Percentiles rank a stretch among this genome's conserved stretches.
Evolutionary conservation across 2,329 filamentous ascomycete species (phyloP).

Genomic region (Alternaria dauci): DNA sequence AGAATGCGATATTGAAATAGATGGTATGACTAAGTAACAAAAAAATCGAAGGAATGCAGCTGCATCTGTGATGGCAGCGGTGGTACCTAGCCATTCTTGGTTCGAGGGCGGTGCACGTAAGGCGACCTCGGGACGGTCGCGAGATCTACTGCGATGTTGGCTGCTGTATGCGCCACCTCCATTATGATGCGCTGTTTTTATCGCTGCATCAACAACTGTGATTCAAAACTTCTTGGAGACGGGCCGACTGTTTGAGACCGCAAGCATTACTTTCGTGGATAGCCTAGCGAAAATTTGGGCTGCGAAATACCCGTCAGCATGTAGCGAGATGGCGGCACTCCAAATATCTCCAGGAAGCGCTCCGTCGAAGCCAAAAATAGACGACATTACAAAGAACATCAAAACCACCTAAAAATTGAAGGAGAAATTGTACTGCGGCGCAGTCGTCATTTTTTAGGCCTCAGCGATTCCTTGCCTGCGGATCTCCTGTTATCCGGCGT

Average conservation of each 20-base stretch:
- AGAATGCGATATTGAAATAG: neutral
- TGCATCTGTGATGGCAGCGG: neutral
- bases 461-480: neutral
- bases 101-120: neutral
- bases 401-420: neutral
- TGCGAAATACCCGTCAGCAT: neutral
- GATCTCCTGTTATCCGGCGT: neutral
- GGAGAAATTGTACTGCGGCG: neutral
- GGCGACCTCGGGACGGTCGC: neutral
- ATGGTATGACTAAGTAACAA: constrained; percentile 1
- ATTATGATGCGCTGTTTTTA: neutral
- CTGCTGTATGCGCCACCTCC: neutral
- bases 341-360: neutral
- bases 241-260: neutral
- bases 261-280: neutral
- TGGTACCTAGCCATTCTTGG: neutral
- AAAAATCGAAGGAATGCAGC: neutral
- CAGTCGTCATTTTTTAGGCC: neutral
- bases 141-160: neutral
- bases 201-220: neutral
- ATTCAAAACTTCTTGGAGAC: neutral
- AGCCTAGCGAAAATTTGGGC: neutral
- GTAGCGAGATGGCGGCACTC: neutral
- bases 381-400: constrained; percentile 1
- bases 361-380: constrained; percentile 13